These are phyloP conservation scores for Gentiana macrophylla DNA, from an alignment of 257 asterid species.

Conservation along the genomic window DNA sequence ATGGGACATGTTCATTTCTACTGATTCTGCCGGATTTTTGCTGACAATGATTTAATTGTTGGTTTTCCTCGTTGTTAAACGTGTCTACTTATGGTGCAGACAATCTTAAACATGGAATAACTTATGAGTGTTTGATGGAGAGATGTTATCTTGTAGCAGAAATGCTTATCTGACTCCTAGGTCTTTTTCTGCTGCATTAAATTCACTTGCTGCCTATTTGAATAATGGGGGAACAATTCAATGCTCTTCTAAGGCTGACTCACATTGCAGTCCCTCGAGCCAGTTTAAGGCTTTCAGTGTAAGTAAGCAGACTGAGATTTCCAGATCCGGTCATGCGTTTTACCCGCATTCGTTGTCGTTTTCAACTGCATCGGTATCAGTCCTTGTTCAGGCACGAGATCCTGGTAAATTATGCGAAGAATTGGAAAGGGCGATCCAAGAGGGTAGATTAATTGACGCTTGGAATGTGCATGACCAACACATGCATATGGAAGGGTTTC, in stretches of 20 bases:
- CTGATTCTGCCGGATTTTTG: background rate
- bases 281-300: slow-evolving; percentile 2
- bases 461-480: slow-evolving; percentile 77
- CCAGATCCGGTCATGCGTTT: slow-evolving; percentile 9
- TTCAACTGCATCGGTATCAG: slow-evolving; percentile 43
- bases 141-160: slow-evolving; percentile 35
- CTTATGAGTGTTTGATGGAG: slow-evolving; percentile 5
- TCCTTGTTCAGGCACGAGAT: slow-evolving; percentile 78
- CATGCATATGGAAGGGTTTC: slow-evolving; percentile 63
- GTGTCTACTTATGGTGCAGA: background rate
- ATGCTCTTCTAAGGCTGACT: slow-evolving; percentile 12
- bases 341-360: slow-evolving; percentile 19
- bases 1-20: no score
- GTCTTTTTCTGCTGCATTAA: slow-evolving; percentile 16
- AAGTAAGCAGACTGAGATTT: slow-evolving; percentile 7
- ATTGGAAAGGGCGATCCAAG: slow-evolving; percentile 48
- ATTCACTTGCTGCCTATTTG: slow-evolving; percentile 9
- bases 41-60: no score
- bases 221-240: slow-evolving; percentile 13
- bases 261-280: slow-evolving; percentile 14
- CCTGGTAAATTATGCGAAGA: slow-evolving; percentile 67
- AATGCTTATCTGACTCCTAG: slow-evolving; percentile 17
- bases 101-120: background rate
- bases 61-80: background rate
- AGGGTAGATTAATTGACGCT: slow-evolving; percentile 45